Conservation (phyloP, 2,329 filamentous ascomycete genomes). For the Diaporthe aspalathi region DNA sequence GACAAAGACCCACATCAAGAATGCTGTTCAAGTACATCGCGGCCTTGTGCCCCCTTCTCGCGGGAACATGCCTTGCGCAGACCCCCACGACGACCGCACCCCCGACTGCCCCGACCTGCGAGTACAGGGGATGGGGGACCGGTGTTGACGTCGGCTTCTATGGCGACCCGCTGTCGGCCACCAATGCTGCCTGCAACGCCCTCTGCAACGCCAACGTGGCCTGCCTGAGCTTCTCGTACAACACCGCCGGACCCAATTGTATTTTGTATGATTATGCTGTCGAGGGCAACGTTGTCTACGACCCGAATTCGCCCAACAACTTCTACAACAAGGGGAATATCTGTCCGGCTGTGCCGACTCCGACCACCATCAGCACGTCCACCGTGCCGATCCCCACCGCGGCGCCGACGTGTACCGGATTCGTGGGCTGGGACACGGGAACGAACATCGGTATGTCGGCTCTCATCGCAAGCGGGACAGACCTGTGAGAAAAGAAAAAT, state of each 20-base stretch:
- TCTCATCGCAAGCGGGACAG: background rate
- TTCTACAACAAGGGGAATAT: slow-evolving; percentile 38
- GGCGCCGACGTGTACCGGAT: slow-evolving; percentile 34
- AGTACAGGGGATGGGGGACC: slow-evolving; percentile 31
- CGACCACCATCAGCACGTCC: background rate
- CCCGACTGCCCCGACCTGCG: slow-evolving; percentile 30
- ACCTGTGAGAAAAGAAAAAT: too few relatives aligned
- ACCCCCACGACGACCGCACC: slow-evolving; percentile 20
- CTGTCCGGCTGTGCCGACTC: slow-evolving; percentile 24
- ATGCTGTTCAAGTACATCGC: slow-evolving; percentile 32
- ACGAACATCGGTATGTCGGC: slow-evolving; percentile 35
- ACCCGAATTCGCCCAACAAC: slow-evolving; percentile 44
- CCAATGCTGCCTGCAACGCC: slow-evolving; percentile 31
- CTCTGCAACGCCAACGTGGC: slow-evolving; percentile 34
- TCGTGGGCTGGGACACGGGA: slow-evolving; percentile 35
- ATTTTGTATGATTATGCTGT: slow-evolving; percentile 37
- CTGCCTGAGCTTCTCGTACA: slow-evolving; percentile 38
- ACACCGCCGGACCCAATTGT: slow-evolving; percentile 35
- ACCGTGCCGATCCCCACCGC: slow-evolving; percentile 18
- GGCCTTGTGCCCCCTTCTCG: slow-evolving; percentile 21
- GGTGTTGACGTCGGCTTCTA: slow-evolving; percentile 37
- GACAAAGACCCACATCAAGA: slow-evolving; percentile 18
- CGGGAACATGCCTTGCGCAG: slow-evolving; percentile 33
- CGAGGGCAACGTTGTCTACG: slow-evolving; percentile 45
- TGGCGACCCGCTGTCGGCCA: slow-evolving; percentile 11